Evolutionary conservation across 2,329 filamentous ascomycete genomes (phyloP).

Genomic region (Escovopsis sp.): DNA sequence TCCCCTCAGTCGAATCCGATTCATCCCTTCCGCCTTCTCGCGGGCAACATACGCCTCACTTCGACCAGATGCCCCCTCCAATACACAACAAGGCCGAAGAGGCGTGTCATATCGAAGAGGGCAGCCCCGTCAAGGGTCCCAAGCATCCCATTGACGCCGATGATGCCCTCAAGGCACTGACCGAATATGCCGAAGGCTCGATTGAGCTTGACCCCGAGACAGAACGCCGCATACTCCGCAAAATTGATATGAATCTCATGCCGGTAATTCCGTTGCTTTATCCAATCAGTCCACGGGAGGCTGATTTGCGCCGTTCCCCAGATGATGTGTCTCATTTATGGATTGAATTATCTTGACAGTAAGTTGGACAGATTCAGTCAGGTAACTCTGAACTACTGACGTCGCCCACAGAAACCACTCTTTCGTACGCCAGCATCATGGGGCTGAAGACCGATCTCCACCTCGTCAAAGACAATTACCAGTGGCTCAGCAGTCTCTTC

Average conservation of each 20-base stretch:
- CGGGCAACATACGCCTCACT: no score
- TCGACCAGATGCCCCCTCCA: no score
- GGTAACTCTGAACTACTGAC: no score
- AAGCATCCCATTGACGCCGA: slow-evolving; percentile 3
- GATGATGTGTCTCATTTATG: slow-evolving; percentile 5
- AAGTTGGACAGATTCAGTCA: not conserved
- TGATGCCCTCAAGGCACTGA: slow-evolving; percentile 5
- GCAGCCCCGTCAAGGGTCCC: no score
- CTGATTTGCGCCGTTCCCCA: not conserved
- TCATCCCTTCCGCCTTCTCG: no score
- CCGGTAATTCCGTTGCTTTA: not conserved
- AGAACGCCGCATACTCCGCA: slow-evolving; percentile 4
- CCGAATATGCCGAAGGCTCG: not conserved
- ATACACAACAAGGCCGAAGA: no score
- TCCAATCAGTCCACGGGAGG: not conserved
- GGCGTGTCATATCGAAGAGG: no score
- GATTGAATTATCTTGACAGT: slow-evolving; percentile 6
- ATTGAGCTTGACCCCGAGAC: slow-evolving; percentile 4
- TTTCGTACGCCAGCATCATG: slow-evolving; percentile 6
- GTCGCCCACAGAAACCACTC: slow-evolving; percentile 2
- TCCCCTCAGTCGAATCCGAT: no score
- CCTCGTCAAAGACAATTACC: slow-evolving; percentile 5
- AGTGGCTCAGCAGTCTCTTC: slow-evolving; percentile 5
- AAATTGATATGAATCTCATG: slow-evolving; percentile 5
- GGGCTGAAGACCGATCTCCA: slow-evolving; percentile 3